A percentile compares a stretch with the other conserved stretches of the same genome.
These are phyloP conservation scores for Pelargonium cotyledonis DNA, from an alignment of 441 rosid species.

Conservation along the genomic window DNA sequence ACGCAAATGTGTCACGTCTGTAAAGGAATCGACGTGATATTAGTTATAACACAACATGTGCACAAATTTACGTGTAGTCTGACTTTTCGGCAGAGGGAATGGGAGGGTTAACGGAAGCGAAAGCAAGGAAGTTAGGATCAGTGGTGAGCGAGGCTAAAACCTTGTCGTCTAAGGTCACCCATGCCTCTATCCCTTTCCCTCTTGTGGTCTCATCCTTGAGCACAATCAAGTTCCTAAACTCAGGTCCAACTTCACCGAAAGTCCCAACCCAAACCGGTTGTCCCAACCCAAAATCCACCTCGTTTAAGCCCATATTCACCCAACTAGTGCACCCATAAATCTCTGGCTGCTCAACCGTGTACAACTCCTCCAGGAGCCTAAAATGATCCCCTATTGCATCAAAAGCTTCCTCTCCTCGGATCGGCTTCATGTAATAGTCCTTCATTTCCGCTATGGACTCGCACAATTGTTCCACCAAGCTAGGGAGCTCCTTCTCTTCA, in stretches of 20 bases:
- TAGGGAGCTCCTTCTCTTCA: background rate
- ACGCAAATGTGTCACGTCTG: too few relatives aligned
- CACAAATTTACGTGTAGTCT: too few relatives aligned
- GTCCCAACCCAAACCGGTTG: background rate
- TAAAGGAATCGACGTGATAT: too few relatives aligned
- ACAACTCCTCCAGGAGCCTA: background rate
- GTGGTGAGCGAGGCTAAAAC: background rate
- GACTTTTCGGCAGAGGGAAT: background rate
- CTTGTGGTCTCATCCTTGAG: constrained; percentile 1
- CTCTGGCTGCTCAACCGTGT: background rate
- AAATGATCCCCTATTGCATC: background rate
- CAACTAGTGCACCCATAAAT: background rate
- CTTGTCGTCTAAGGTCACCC: background rate
- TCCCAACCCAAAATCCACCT: background rate
- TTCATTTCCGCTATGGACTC: background rate
- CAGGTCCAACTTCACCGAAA: background rate
- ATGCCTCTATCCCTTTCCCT: background rate
- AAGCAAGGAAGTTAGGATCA: background rate
- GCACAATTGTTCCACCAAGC: background rate
- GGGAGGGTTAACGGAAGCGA: background rate
- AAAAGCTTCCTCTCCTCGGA: background rate
- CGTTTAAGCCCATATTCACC: background rate
- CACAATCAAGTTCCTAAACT: background rate
- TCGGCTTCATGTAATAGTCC: background rate
- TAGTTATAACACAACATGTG: too few relatives aligned